A percentile compares a stretch with the other conserved stretches of the same genome.
Conservation (phyloP, 768 basidiomycete species). For the Ephemerocybe angulata region DNA sequence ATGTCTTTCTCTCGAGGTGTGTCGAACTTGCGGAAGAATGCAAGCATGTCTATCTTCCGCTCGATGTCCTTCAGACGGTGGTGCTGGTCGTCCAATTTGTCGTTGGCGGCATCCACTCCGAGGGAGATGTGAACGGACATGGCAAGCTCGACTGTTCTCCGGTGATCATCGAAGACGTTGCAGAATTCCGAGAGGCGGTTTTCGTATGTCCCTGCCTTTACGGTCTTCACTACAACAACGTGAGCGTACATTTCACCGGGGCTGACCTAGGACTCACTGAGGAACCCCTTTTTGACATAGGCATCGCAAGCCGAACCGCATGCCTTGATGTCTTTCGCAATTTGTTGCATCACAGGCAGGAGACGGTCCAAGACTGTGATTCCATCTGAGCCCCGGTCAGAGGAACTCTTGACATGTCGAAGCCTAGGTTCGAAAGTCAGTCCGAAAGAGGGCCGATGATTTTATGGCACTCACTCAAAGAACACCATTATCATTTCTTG, state of each 20-base stretch:
- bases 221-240: conserved; percentile 27
- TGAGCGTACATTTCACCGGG: neutral
- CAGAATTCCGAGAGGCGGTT: conserved; percentile 30
- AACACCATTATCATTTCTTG: conserved; percentile 45
- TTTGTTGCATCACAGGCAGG: conserved; percentile 21
- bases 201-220: conserved; percentile 38
- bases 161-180: conserved; percentile 30
- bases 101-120: conserved; percentile 32
- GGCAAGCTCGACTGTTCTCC: conserved; percentile 31
- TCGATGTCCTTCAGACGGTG: conserved; percentile 20
- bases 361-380: conserved; percentile 27
- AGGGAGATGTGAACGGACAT: conserved; percentile 36
- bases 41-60: conserved; percentile 30
- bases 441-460: neutral
- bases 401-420: conserved; percentile 22
- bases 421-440: conserved; percentile 20
- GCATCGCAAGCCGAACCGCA: conserved; percentile 44
- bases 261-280: conserved; percentile 24
- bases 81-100: conserved; percentile 24
- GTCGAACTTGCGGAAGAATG: conserved; percentile 36
- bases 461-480: conserved; percentile 33
- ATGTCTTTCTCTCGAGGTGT: conserved; percentile 38
- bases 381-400: conserved; percentile 29
- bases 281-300: conserved; percentile 41
- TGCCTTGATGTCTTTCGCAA: conserved; percentile 39